These are phyloP conservation scores for Trametes punicea DNA, from an alignment of 768 basidiomycete genomes.

Conservation along the genomic window DNA sequence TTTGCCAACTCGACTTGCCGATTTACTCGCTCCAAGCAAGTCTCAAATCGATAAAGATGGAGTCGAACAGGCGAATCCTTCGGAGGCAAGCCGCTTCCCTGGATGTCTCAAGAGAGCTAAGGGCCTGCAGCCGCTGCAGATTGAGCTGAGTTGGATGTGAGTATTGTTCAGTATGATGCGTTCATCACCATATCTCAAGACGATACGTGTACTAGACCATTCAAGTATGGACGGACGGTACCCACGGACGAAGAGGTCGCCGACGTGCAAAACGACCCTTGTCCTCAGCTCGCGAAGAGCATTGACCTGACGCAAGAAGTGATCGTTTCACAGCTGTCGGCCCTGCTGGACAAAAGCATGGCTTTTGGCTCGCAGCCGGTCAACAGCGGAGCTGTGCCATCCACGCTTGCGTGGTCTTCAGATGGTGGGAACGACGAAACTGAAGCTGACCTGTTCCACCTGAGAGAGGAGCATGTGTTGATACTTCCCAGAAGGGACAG, in stretches of 20 bases:
- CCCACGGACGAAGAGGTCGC: constrained; percentile 30
- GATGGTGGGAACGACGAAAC: neutral
- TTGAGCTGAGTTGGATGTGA: constrained; percentile 69
- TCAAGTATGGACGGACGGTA: constrained; percentile 25
- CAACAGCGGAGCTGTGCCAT: neutral
- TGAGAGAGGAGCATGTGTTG: constrained; percentile 29
- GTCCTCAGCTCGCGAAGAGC: constrained; percentile 2
- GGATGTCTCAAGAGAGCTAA: constrained; percentile 51
- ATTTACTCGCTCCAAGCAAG: constrained; percentile 23
- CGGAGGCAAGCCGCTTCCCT: neutral
- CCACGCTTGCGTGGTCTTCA: neutral
- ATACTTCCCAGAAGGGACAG: constrained; percentile 44
- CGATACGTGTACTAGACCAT: constrained; percentile 29
- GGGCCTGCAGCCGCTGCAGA: constrained; percentile 53
- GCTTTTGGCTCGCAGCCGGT: neutral
- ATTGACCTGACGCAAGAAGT: constrained; percentile 13
- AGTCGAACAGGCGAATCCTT: neutral
- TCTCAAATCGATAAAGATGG: neutral
- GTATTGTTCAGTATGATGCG: constrained; percentile 23
- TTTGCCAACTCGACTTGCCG: constrained; percentile 11
- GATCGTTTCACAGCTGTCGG: constrained; percentile 20
- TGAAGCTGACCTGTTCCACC: neutral
- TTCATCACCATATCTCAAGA: neutral
- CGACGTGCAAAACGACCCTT: constrained; percentile 7
- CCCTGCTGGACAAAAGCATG: constrained; percentile 10